phyloP scores from a whole-genome alignment of 129 eudicot species.

The Helianthus tuberosus region DNA sequence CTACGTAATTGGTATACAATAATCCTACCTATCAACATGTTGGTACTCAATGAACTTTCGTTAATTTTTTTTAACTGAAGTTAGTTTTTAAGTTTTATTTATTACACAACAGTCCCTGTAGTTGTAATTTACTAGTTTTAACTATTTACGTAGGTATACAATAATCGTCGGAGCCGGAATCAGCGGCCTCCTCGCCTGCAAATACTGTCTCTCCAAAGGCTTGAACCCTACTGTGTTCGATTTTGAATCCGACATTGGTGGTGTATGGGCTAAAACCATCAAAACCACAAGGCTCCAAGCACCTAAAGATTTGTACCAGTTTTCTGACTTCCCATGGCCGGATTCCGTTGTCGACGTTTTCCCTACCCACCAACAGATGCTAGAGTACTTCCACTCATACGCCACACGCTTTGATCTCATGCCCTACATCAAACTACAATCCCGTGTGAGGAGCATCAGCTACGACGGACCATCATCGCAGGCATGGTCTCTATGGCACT shows the following conservation, averaged over 20 bases:
- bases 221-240: too few species aligned
- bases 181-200: background rate
- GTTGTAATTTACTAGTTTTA: too few species aligned
- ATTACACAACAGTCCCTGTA: too few species aligned
- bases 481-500: background rate
- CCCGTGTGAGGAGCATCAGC: background rate
- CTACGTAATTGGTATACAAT: too few species aligned
- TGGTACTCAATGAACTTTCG: too few species aligned
- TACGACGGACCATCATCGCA: slow-evolving; percentile 10
- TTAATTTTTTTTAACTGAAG: too few species aligned
- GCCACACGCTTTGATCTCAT: slow-evolving; percentile 1
- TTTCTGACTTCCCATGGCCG: slow-evolving; percentile 6
- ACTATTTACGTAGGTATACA: too few species aligned
- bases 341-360: background rate
- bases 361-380: slow-evolving; percentile 3
- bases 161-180: too few species aligned
- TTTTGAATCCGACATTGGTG: too few species aligned
- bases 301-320: background rate
- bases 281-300: background rate
- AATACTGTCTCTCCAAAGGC: too few species aligned
- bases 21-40: too few species aligned
- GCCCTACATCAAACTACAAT: background rate
- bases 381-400: slow-evolving; percentile 3
- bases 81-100: too few species aligned
- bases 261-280: slow-evolving; percentile 14